These are phyloP conservation scores for Clitopilus hobsonii DNA, from an alignment of 768 basidiomycete species.

Conservation along the genomic window DNA sequence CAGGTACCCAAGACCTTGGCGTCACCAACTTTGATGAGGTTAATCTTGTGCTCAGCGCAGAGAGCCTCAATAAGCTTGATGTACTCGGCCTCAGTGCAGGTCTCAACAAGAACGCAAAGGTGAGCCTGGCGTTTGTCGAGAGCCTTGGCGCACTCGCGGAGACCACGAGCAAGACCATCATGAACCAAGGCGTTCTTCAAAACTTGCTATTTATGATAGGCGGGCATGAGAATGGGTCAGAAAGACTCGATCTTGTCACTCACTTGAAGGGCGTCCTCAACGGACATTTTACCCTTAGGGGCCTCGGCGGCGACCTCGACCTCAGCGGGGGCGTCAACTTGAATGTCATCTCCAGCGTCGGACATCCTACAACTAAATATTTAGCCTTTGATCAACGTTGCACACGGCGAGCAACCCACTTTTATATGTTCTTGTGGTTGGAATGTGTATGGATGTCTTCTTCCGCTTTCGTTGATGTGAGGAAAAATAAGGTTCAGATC, in stretches of 20 bases:
- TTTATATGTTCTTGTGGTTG: slow-evolving; percentile 30
- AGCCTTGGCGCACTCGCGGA: slow-evolving; percentile 96
- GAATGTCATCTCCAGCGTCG: slow-evolving; percentile 97
- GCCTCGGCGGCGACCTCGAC: slow-evolving; percentile 85
- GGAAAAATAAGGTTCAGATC: slow-evolving; percentile 48
- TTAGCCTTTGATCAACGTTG: slow-evolving; percentile 2
- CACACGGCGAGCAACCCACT: slow-evolving; percentile 23
- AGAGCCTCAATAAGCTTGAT: slow-evolving; percentile 99
- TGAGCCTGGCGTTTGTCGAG: slow-evolving; percentile 99
- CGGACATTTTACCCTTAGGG: slow-evolving; percentile 92
- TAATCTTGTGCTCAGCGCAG: slow-evolving; percentile 99
- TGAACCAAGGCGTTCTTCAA: slow-evolving; percentile 98
- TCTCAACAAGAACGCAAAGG: slow-evolving; percentile 98
- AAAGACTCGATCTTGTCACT: slow-evolving; percentile 3
- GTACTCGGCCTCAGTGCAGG: slow-evolving; percentile 98
- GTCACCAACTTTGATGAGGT: slow-evolving; percentile 98
- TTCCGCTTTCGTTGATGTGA: slow-evolving; percentile 94
- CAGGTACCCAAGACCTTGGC: slow-evolving; percentile 97
- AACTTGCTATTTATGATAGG: slow-evolving; percentile 74
- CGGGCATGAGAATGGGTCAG: background rate
- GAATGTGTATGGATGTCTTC: slow-evolving; percentile 65
- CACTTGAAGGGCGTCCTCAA: slow-evolving; percentile 93
- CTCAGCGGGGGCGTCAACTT: slow-evolving; percentile 66
- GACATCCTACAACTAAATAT: slow-evolving; percentile 58
- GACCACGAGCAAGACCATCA: slow-evolving; percentile 96